Evolutionary conservation across 371 early-diverging fungal species (phyloP), one percentile per base, ranked within the genome.

Genomic region (Mucor ambiguus): DNA sequence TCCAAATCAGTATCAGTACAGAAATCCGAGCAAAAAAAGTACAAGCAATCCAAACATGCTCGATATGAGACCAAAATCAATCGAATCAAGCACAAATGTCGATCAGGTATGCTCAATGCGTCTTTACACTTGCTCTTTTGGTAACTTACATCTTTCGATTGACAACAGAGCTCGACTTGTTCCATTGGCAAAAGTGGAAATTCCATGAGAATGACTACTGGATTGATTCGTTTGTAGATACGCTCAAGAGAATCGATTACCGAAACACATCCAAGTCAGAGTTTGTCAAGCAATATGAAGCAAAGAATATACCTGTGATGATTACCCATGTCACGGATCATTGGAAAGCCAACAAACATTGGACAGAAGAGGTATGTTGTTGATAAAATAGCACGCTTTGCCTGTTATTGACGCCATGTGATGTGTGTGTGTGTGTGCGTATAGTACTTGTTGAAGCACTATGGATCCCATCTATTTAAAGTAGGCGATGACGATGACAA

Each of bases 401-500:
- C 33, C 4, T 9, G 33, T 33, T 8, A 33, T 9, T 35, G 37
- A 35, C 12, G 37, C 37, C 37, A 10, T 12, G 3, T 12, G 3
- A 10, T n/a, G n/a, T n/a, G n/a, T n/a, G n/a, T n/a, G n/a, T n/a
- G n/a, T n/a, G n/a, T n/a, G n/a, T n/a, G n/a, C 35, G 18, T 33
- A 11, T 58, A 88, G 88, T 75, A 77, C 16, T 77, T 90, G 33
- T 30, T 82, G 22, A 74, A 75, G 52, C 73, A 81, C 26, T 90
- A 87, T 63, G 78, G 79, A 8, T 75, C 85, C 26, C 87, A 92
- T 66, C 80, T 85, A 56, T 93, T 92, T 76, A 93, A 92, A 70
- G 82, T 92, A 41, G 93, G 94, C 22, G 91, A 93, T 64, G 93
- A 93, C 67, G 92, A 93, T 63, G 85, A 92, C 24, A 91, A 88